These are phyloP conservation scores for Trichoderma gamsii DNA, from an alignment of 495 filamentous ascomycete genomes.

Conservation along the genomic window DNA sequence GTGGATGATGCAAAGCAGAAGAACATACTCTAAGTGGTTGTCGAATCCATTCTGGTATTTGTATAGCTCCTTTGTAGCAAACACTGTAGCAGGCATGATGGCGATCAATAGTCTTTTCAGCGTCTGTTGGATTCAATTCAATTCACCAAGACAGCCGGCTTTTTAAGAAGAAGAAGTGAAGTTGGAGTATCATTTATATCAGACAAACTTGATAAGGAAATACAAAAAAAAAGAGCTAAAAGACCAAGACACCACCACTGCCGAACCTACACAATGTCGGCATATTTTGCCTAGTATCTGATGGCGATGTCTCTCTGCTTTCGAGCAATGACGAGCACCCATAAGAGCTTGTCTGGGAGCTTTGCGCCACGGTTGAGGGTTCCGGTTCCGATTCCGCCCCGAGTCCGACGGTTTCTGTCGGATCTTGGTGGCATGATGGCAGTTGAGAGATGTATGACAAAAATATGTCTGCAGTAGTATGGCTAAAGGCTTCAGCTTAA, in stretches of 20 bases:
- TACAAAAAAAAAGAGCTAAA: background rate
- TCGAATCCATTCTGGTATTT: constrained; percentile 65
- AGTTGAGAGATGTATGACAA: background rate
- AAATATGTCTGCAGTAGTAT: background rate
- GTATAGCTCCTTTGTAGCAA: constrained; percentile 52
- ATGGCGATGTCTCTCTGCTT: background rate
- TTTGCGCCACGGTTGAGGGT: background rate
- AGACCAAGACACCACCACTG: background rate
- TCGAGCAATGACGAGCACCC: background rate
- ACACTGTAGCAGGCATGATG: constrained; percentile 54
- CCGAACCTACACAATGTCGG: background rate
- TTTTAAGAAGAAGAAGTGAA: background rate
- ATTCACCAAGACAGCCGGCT: background rate
- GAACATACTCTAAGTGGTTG: constrained; percentile 53
- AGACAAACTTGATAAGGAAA: background rate
- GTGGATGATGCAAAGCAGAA: constrained; percentile 6
- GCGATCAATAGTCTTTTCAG: background rate
- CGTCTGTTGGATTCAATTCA: background rate
- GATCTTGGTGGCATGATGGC: background rate
- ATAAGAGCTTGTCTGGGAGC: background rate
- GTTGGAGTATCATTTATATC: background rate
- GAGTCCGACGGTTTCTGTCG: constrained; percentile 9
- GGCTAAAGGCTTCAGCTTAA: background rate
- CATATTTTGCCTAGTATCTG: background rate
- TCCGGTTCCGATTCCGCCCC: constrained; percentile 6